Conservation (phyloP, 1,284 basidiomycete species). For the Cutaneotrichosporon daszewskae region DNA sequence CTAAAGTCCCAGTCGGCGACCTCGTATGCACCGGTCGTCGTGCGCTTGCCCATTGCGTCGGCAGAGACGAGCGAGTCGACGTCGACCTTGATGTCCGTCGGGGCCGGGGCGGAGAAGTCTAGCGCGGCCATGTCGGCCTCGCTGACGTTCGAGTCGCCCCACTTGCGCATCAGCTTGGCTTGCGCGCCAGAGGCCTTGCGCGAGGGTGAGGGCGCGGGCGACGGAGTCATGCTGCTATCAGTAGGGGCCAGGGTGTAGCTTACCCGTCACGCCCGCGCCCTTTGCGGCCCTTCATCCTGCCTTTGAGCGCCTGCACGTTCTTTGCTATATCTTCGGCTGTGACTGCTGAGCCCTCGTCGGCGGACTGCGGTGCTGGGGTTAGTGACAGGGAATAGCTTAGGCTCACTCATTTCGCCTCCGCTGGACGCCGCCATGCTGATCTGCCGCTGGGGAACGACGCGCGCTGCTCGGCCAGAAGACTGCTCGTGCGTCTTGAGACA, state of each 20-base stretch:
- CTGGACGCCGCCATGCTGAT: background rate
- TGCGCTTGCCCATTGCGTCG: constrained; percentile 56
- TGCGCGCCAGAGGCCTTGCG: constrained; percentile 47
- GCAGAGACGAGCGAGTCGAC: constrained; percentile 46
- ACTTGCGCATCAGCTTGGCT: constrained; percentile 80
- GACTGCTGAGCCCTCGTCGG: constrained; percentile 21
- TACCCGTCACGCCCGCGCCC: constrained; percentile 50
- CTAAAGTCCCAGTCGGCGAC: constrained; percentile 85
- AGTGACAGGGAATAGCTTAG: background rate
- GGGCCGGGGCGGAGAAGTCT: constrained; percentile 63
- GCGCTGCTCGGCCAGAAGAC: constrained; percentile 1
- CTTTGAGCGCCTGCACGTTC: constrained; percentile 86
- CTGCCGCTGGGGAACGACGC: background rate
- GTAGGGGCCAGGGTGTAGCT: constrained; percentile 33
- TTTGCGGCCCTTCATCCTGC: constrained; percentile 55
- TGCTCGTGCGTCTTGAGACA: constrained; percentile 37
- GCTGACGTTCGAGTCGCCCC: constrained; percentile 73
- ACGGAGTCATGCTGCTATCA: constrained; percentile 55
- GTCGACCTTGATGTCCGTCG: constrained; percentile 41
- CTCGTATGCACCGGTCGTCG: constrained; percentile 82
- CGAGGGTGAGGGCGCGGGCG: constrained; percentile 27
- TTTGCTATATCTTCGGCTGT: constrained; percentile 78
- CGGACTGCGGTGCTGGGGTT: constrained; percentile 14
- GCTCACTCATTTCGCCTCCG: constrained; percentile 1
- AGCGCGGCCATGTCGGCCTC: constrained; percentile 82